phyloP scores from a whole-genome alignment of 192 early-diverging fungal genomes.

The Podila epigama region DNA sequence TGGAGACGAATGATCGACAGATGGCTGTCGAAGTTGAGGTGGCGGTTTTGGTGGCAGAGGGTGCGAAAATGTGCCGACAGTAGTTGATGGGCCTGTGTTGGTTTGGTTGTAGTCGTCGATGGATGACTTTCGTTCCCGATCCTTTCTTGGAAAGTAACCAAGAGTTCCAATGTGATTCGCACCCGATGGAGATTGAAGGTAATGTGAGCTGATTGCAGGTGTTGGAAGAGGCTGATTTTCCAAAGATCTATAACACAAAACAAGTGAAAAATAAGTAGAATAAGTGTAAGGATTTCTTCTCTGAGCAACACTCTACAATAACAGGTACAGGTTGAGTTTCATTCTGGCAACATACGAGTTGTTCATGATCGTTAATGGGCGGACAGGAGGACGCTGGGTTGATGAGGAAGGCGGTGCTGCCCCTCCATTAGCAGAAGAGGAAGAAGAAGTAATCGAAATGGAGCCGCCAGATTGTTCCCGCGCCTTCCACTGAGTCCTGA shows the following conservation, averaged over 20 bases:
- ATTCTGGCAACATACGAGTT: not conserved
- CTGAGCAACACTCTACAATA: too few relatives aligned
- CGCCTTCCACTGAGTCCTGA: slow-evolving; percentile 43
- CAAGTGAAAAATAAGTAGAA: not conserved
- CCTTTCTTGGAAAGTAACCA: slow-evolving; percentile 40
- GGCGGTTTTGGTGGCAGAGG: slow-evolving; percentile 41
- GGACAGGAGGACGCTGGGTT: slow-evolving; percentile 14
- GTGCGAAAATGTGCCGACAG: slow-evolving; percentile 22
- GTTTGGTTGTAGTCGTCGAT: slow-evolving; percentile 23
- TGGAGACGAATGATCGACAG: slow-evolving; percentile 7
- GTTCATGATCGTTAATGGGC: slow-evolving; percentile 31
- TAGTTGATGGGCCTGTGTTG: not conserved
- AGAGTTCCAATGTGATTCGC: slow-evolving; percentile 25
- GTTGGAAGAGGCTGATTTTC: slow-evolving; percentile 20
- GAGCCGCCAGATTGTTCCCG: slow-evolving; percentile 25
- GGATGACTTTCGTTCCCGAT: slow-evolving; percentile 38
- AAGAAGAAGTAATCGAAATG: too few relatives aligned
- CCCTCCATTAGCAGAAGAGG: slow-evolving; percentile 33
- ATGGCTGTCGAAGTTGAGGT: slow-evolving; percentile 22
- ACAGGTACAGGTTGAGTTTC: too few relatives aligned
- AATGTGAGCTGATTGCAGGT: slow-evolving; percentile 28
- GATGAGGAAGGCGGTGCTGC: slow-evolving; percentile 2
- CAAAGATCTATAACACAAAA: not conserved
- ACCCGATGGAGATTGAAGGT: slow-evolving; percentile 39
- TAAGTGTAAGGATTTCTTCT: not conserved